A percentile compares a stretch with the other conserved stretches of the same genome.
Conservation (phyloP, 1,139 yeast species). For the Nakaseomyces uthaithaninus region DNA sequence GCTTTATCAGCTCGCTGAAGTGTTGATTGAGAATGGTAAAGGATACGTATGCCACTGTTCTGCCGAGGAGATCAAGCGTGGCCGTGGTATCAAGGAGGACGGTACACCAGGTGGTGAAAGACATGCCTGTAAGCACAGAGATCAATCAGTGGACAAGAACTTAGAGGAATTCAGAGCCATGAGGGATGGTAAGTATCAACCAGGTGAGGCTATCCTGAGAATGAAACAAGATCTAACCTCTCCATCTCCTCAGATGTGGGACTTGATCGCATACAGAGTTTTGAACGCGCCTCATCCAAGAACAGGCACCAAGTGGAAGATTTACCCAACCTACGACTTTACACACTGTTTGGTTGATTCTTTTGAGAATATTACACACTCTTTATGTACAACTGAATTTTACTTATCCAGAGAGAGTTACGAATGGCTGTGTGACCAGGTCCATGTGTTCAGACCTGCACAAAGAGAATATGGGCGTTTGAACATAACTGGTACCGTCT, state of each 20-base stretch:
- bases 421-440: constrained; percentile 96
- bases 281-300: constrained; percentile 88
- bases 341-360: constrained; percentile 99
- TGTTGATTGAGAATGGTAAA: constrained; percentile 54
- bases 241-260: constrained; percentile 99
- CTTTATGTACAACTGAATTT: constrained; percentile 93
- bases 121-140: constrained; percentile 70
- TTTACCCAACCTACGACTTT: constrained; percentile 96
- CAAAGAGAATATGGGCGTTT: constrained; percentile 97
- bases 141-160: constrained; percentile 61
- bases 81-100: constrained; percentile 84
- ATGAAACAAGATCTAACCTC: constrained; percentile 93
- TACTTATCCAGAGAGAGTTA: constrained; percentile 86
- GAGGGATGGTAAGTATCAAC: constrained; percentile 81
- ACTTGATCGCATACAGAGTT: constrained; percentile 95
- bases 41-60: constrained; percentile 95
- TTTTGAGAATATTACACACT: constrained; percentile 89
- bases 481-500: constrained; percentile 86
- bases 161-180: constrained; percentile 75
- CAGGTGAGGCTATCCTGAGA: constrained; percentile 89
- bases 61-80: constrained; percentile 78
- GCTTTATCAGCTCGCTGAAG: constrained; percentile 80
- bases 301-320: constrained; percentile 95
- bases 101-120: constrained; percentile 93
- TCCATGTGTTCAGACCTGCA: constrained; percentile 94